A percentile compares a stretch with the other conserved stretches of the same genome.
These are phyloP conservation scores for Entonaema liquescens DNA, from an alignment of 495 filamentous ascomycete species.

Conservation along the genomic window DNA sequence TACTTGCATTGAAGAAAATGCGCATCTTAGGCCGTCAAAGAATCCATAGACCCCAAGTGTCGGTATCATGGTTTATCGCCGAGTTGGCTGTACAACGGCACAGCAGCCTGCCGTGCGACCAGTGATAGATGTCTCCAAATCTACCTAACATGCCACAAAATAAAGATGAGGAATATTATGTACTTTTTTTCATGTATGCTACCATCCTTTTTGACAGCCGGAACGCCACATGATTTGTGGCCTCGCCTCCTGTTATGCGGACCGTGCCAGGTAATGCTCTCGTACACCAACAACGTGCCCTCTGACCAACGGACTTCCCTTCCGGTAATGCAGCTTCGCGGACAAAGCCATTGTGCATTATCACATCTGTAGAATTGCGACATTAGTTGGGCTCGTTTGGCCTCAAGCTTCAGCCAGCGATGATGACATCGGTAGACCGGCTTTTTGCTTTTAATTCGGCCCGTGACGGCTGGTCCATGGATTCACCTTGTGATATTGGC, in stretches of 20 bases:
- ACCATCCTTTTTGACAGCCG: conserved; percentile 9
- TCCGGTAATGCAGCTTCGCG: conserved; percentile 15
- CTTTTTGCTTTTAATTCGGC: conserved; percentile 1
- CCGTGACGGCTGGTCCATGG: conserved; percentile 13
- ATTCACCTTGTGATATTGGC: conserved; percentile 1
- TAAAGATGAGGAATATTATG: conserved; percentile 3
- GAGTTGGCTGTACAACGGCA: conserved; percentile 5
- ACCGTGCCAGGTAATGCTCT: background rate
- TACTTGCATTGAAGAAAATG: conserved; percentile 5
- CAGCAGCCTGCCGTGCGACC: conserved; percentile 6
- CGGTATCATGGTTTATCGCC: conserved; percentile 7
- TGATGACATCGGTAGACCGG: conserved; percentile 5
- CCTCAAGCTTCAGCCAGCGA: conserved; percentile 14
- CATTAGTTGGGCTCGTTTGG: conserved; percentile 31
- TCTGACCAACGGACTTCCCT: conserved; percentile 12
- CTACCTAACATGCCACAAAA: conserved; percentile 4
- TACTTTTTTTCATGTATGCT: conserved; percentile 24
- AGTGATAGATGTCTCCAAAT: conserved; percentile 22
- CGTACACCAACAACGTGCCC: conserved; percentile 1
- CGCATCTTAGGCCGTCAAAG: background rate
- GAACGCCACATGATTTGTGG: conserved; percentile 33
- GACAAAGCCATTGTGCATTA: conserved; percentile 10
- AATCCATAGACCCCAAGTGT: conserved; percentile 2
- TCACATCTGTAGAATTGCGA: background rate
- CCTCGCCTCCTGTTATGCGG: conserved; percentile 4